Conservation (phyloP, 768 basidiomycete genomes). For the Lactifluus rugatus region DNA sequence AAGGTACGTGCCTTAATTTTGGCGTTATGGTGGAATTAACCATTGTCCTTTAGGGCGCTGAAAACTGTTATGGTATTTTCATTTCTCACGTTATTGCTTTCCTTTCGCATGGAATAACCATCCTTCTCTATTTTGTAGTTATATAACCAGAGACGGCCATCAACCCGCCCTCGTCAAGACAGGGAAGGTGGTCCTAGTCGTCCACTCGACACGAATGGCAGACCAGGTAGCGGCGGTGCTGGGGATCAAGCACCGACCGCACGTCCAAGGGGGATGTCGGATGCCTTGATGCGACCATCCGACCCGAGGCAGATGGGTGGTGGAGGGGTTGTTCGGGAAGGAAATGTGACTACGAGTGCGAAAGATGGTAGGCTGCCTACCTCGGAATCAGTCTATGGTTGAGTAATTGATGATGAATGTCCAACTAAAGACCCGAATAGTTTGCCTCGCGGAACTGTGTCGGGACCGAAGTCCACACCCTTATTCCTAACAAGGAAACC, state of each 20-base stretch:
- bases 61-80: slow-evolving; percentile 69
- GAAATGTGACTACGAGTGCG: slow-evolving; percentile 5
- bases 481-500: slow-evolving; percentile 4
- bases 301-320: slow-evolving; percentile 10
- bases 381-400: slow-evolving; percentile 15
- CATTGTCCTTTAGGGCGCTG: slow-evolving; percentile 41
- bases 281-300: slow-evolving; percentile 36
- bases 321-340: slow-evolving; percentile 14
- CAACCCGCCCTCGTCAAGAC: slow-evolving; percentile 40
- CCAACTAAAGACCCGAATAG: slow-evolving; percentile 7
- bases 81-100: background rate
- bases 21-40: slow-evolving; percentile 9
- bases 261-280: slow-evolving; percentile 65
- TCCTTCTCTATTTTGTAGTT: slow-evolving; percentile 36
- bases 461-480: background rate
- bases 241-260: slow-evolving; percentile 31
- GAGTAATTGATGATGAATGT: slow-evolving; percentile 16
- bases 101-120: slow-evolving; percentile 16
- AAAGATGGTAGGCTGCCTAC: slow-evolving; percentile 20
- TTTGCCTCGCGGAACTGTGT: slow-evolving; percentile 1
- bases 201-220: slow-evolving; percentile 15
- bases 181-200: slow-evolving; percentile 30
- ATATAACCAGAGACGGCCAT: slow-evolving; percentile 70
- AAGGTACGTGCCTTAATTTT: slow-evolving; percentile 37
- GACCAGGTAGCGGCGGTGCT: slow-evolving; percentile 30